These are phyloP conservation scores for Penicillium sp. DNA, from an alignment of 2,329 filamentous ascomycete genomes.

Conservation along the genomic window DNA sequence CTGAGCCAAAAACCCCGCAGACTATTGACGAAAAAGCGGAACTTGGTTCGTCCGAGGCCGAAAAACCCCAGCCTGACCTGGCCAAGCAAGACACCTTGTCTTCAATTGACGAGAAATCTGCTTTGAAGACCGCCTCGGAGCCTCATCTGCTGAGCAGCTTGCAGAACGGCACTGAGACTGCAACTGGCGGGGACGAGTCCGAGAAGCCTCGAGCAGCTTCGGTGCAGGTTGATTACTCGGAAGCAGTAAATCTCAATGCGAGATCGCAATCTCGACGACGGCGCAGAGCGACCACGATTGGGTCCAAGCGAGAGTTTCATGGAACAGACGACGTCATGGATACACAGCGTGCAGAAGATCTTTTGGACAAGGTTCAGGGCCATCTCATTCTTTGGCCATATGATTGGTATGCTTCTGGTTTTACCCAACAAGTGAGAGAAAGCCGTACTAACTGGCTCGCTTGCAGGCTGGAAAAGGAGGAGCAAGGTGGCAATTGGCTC, in stretches of 20 bases:
- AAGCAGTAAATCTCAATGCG: slow-evolving; percentile 37
- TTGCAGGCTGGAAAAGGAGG: slow-evolving; percentile 70
- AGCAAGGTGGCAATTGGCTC: slow-evolving; percentile 90
- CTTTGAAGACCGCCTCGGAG: slow-evolving; percentile 27
- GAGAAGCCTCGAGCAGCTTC: slow-evolving; percentile 30
- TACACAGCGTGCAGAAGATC: slow-evolving; percentile 69
- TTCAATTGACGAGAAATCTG: slow-evolving; percentile 43
- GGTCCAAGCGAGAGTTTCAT: slow-evolving; percentile 45
- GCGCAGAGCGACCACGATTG: slow-evolving; percentile 43
- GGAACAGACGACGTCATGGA: slow-evolving; percentile 68
- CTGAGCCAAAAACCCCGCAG: slow-evolving; percentile 28
- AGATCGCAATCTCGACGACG: slow-evolving; percentile 34
- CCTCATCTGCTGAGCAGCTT: slow-evolving; percentile 20
- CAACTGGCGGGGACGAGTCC: slow-evolving; percentile 24
- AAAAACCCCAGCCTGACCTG: slow-evolving; percentile 30
- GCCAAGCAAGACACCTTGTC: slow-evolving; percentile 29
- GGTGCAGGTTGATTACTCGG: slow-evolving; percentile 36
- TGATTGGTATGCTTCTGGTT: slow-evolving; percentile 59
- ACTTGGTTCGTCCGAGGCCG: slow-evolving; percentile 29
- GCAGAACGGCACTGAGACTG: slow-evolving; percentile 25
- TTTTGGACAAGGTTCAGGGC: slow-evolving; percentile 77
- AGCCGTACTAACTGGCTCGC: not conserved
- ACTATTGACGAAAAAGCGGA: slow-evolving; percentile 34
- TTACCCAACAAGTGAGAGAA: too few relatives aligned
- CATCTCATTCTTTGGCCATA: slow-evolving; percentile 89